A percentile compares a stretch with the other conserved stretches of the same genome.
Conservation (phyloP, 2,329 filamentous ascomycete species). For the Boeremia lycopersici region DNA sequence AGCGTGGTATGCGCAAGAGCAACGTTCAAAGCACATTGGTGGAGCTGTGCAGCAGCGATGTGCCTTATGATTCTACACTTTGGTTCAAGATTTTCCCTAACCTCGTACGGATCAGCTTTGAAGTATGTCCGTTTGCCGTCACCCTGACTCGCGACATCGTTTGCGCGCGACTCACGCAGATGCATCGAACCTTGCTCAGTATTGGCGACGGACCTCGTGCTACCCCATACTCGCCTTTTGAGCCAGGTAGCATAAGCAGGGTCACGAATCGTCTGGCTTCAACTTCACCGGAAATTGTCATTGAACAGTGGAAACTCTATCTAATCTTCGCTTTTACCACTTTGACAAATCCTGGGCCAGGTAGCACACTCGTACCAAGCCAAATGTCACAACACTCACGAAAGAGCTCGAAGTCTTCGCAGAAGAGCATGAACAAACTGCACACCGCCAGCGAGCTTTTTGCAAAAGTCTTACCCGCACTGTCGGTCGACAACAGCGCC, state of each 20-base stretch:
- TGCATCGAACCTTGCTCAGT: slow-evolving; percentile 82
- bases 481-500: slow-evolving; percentile 78
- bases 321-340: slow-evolving; percentile 97
- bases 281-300: slow-evolving; percentile 80
- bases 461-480: slow-evolving; percentile 85
- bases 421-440: slow-evolving; percentile 75
- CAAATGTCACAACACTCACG: slow-evolving; percentile 75
- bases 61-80: slow-evolving; percentile 89
- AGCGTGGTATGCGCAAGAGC: slow-evolving; percentile 84
- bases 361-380: slow-evolving; percentile 61
- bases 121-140: slow-evolving; percentile 89
- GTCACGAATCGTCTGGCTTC: slow-evolving; percentile 63
- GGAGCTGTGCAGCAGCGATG: slow-evolving; percentile 92
- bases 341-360: slow-evolving; percentile 75
- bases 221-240: slow-evolving; percentile 62
- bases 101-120: slow-evolving; percentile 85
- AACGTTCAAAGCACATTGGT: slow-evolving; percentile 85
- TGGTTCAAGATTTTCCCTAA: slow-evolving; percentile 99
- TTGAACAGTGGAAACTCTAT: slow-evolving; percentile 98
- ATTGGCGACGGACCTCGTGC: slow-evolving; percentile 70
- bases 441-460: slow-evolving; percentile 89
- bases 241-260: slow-evolving; percentile 61
- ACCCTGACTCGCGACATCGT: slow-evolving; percentile 90
- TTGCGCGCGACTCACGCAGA: slow-evolving; percentile 88
- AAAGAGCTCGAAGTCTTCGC: slow-evolving; percentile 76